These are phyloP conservation scores for Scortechinia acanthostroma DNA, from an alignment of 2,329 filamentous ascomycete genomes.

Conservation along the genomic window DNA sequence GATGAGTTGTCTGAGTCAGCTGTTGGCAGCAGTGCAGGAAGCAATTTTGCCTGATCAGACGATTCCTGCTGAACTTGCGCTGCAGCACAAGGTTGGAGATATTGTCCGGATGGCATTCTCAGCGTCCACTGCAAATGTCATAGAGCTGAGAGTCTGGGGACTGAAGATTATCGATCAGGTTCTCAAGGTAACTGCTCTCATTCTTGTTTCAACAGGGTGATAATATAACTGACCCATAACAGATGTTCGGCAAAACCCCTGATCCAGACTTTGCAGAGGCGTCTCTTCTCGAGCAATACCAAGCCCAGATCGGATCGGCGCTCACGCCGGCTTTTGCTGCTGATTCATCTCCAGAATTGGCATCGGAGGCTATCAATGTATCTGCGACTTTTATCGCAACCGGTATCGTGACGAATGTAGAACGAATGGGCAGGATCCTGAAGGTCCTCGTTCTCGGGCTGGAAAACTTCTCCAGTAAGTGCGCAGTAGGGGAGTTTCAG, in stretches of 20 bases:
- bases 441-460: conserved; percentile 86
- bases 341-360: conserved; percentile 91
- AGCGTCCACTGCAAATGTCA: conserved; percentile 85
- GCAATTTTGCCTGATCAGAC: conserved; percentile 73
- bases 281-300: conserved; percentile 92
- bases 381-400: conserved; percentile 97
- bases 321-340: conserved; percentile 91
- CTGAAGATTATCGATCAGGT: conserved; percentile 90
- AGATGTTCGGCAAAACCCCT: conserved; percentile 90
- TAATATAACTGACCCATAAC: no score
- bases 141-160: conserved; percentile 83
- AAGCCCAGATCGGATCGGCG: conserved; percentile 94
- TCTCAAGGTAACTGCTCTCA: conserved; percentile 37
- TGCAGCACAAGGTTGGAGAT: conserved; percentile 81
- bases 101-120: conserved; percentile 96
- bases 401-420: conserved; percentile 92
- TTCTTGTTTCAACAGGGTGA: no score
- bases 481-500: background rate
- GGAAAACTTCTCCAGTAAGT: conserved; percentile 72
- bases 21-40: conserved; percentile 73
- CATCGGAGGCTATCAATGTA: conserved; percentile 91
- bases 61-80: conserved; percentile 67
- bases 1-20: conserved; percentile 78
- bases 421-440: conserved; percentile 96
- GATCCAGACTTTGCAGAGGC: conserved; percentile 98